These are phyloP conservation scores for Kodamaea neixiangensis DNA, from an alignment of 805 yeast genomes.

Conservation along the genomic window DNA sequence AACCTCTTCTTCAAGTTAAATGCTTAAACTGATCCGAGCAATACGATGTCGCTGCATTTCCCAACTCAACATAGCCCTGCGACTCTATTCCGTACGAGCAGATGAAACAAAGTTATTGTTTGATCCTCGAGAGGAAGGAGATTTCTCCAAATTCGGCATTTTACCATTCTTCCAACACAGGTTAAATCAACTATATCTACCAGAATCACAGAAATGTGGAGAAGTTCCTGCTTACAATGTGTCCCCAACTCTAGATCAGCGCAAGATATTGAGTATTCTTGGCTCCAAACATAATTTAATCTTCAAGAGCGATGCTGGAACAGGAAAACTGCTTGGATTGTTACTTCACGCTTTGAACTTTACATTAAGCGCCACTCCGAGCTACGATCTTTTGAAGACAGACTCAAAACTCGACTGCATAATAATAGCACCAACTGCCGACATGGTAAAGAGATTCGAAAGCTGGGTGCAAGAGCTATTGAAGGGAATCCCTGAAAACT, in stretches of 20 bases:
- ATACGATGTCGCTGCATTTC: background rate
- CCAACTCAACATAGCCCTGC: background rate
- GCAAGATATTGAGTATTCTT: slow-evolving; percentile 19
- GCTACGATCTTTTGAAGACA: slow-evolving; percentile 15
- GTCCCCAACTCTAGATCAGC: slow-evolving; percentile 23
- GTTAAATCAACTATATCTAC: slow-evolving; percentile 16
- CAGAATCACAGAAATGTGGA: background rate
- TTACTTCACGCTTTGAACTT: slow-evolving; percentile 21
- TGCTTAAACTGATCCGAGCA: background rate
- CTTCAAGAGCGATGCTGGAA: slow-evolving; percentile 15
- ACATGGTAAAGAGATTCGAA: slow-evolving; percentile 20
- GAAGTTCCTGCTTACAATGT: slow-evolving; percentile 15
- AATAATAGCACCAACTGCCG: slow-evolving; percentile 28
- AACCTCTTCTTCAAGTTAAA: background rate
- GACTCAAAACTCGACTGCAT: slow-evolving; percentile 18
- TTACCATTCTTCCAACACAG: slow-evolving; percentile 26
- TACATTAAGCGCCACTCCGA: slow-evolving; percentile 21
- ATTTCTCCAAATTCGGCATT: slow-evolving; percentile 23
- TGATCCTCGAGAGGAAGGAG: slow-evolving; percentile 14
- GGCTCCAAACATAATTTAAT: slow-evolving; percentile 18
- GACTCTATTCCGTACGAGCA: background rate
- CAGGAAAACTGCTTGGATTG: slow-evolving; percentile 25
- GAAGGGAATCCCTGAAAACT: slow-evolving; percentile 20
- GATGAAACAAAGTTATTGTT: slow-evolving; percentile 4
- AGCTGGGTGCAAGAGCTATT: slow-evolving; percentile 13